These are phyloP conservation scores for Trypanosoma avium DNA, from an alignment of 208 protist genomes.

Conservation along the genomic window DNA sequence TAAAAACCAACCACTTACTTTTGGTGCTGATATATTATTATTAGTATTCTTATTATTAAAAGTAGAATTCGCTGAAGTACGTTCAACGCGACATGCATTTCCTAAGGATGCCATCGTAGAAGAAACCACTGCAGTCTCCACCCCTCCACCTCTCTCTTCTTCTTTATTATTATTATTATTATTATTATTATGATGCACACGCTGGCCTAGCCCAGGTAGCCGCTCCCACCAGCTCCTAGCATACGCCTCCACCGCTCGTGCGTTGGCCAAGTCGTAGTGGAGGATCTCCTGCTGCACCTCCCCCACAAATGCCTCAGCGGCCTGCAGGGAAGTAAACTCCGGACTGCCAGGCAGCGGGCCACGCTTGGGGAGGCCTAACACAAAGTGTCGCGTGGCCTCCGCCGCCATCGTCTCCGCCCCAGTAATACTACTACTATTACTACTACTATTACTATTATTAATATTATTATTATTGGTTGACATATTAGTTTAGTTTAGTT, in stretches of 20 bases:
- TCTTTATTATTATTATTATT: neutral
- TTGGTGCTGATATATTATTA: neutral
- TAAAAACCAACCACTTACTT: constrained; percentile 68
- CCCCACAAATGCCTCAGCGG: constrained; percentile 75
- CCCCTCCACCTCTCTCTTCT: neutral
- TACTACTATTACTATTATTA: constrained; percentile 7
- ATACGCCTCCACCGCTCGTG: constrained; percentile 75
- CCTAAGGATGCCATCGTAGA: no score
- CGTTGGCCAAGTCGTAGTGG: constrained; percentile 81
- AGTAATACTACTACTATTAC: constrained; percentile 10
- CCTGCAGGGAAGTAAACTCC: constrained; percentile 67
- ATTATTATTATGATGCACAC: neutral
- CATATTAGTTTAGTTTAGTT: neutral
- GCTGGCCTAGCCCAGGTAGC: constrained; percentile 28
- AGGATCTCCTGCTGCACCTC: constrained; percentile 80
- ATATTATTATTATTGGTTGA: no score
- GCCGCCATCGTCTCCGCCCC: constrained; percentile 45
- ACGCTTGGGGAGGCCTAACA: constrained; percentile 66
- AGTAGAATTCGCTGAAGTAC: constrained; percentile 61
- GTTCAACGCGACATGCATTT: constrained; percentile 72
- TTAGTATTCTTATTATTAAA: neutral
- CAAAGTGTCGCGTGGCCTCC: constrained; percentile 63
- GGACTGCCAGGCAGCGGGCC: constrained; percentile 49
- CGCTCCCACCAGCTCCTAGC: constrained; percentile 51
- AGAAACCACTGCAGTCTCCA: constrained; percentile 11